Evolutionary conservation across 1,284 basidiomycete species (phyloP), one percentile per base, ranked within the genome.

Genomic region (Cutaneotrichosporon mucoides): DNA sequence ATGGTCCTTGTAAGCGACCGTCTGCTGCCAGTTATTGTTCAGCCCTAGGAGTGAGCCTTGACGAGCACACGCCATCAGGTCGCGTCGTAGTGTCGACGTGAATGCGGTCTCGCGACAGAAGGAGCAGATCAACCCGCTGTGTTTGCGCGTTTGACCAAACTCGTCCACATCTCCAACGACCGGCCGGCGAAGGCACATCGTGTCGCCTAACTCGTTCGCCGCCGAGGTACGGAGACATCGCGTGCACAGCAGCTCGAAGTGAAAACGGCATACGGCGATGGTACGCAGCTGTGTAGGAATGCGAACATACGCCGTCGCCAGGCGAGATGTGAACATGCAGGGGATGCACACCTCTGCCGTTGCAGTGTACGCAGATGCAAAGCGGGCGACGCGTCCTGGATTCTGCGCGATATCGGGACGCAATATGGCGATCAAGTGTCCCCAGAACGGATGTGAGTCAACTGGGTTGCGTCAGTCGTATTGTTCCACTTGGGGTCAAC

Each of bases 401-500:
- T 43, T 35, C n/a, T 11, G 6, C 4, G 40, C 16, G 13, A 46
- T 6, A 13, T 57, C 59, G 34, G 62, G 51, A 9, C 50, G 48
- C 13, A 64, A n/a, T 9, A 40, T 8, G 36, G 44, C 36, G 15
- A 54, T 52, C 48, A 64, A 69, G 11, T 56, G n/a, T 33, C 58
- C 40, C 70, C 70, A 72, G 55, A 72, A 72, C 3, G 67, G 55
- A 45, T 69, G 67, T 10, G 62, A 59, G 62, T 71, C 62, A 63
- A 68, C 69, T 71, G 45, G 13, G 37, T 24, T 24, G 24, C 24
- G 24, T 24, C 24, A 24, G 24, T 24, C 24, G 24, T 11, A 35
- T 10, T 37, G 36, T 45, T 55, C 35, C 44, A 48, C 44, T 52
- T 46, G 24, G 24, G 24, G 38, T 12, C 24, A 24, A 12, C 38